Percentiles rank a stretch among this genome's conserved stretches.
phyloP scores from a whole-genome alignment of 495 filamentous ascomycete genomes.

The Hypoxylon fuscum region DNA sequence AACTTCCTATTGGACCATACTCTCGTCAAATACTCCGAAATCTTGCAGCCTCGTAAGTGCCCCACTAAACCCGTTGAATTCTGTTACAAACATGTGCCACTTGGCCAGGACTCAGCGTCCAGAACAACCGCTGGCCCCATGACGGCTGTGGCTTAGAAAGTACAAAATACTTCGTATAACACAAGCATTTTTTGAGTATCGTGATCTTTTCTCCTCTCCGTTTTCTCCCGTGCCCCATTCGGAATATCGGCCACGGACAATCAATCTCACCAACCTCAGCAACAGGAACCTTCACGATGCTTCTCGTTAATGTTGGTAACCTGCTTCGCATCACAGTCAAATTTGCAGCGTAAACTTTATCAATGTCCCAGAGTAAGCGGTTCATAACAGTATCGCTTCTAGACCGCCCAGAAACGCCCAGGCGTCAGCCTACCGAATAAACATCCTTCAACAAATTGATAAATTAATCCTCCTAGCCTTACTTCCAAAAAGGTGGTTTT shows the following conservation, averaged over 20 bases:
- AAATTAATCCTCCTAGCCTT: conserved; percentile 14
- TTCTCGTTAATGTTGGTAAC: conserved; percentile 10
- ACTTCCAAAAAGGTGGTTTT: conserved; percentile 8
- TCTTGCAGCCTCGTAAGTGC: conserved; percentile 23
- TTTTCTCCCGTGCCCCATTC: conserved; percentile 21
- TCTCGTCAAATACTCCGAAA: conserved; percentile 5
- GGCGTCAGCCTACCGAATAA: conserved; percentile 2
- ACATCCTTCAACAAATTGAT: conserved; percentile 18
- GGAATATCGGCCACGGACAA: conserved; percentile 11
- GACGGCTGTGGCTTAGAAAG: conserved; percentile 24
- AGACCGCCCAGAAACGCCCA: not conserved
- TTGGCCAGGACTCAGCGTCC: not conserved
- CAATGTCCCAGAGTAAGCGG: not conserved
- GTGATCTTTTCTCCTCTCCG: conserved; percentile 2
- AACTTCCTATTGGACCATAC: conserved; percentile 16
- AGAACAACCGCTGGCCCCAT: conserved; percentile 1
- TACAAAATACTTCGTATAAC: not conserved
- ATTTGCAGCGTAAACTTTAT: not conserved
- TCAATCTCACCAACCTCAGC: conserved; percentile 19
- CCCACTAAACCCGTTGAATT: conserved; percentile 28
- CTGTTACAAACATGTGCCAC: conserved; percentile 20
- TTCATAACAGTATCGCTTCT: conserved; percentile 4
- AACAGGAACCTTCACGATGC: conserved; percentile 26
- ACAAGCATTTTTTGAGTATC: too few relatives aligned
- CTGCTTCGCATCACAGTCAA: not conserved